A percentile compares a stretch with the other conserved stretches of the same genome.
phyloP scores from a whole-genome alignment of 2,329 filamentous ascomycete genomes.

The Cladophialophora exuberans region DNA sequence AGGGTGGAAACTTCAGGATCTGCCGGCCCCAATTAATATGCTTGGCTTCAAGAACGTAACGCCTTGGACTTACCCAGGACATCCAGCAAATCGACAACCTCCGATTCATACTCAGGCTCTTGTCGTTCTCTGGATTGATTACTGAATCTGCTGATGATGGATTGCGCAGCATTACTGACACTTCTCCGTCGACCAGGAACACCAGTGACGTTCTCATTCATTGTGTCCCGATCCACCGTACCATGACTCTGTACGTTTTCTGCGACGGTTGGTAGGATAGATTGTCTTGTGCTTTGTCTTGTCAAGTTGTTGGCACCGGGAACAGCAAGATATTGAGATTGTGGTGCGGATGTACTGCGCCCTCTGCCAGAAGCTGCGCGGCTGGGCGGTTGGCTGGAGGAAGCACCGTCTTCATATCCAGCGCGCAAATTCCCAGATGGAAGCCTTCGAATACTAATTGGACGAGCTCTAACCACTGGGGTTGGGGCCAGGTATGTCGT shows the following conservation, averaged over 20 bases:
- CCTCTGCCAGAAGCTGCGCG: constrained; percentile 19
- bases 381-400: constrained; percentile 14
- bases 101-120: constrained; percentile 59
- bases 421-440: constrained; percentile 19
- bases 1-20: constrained; percentile 83
- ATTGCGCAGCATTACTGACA: constrained; percentile 27
- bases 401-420: background rate
- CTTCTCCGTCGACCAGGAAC: constrained; percentile 17
- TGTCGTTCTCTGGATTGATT: constrained; percentile 23
- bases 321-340: constrained; percentile 12
- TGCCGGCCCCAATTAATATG: constrained; percentile 39
- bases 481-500: constrained; percentile 10
- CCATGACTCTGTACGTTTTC: constrained; percentile 22
- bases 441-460: constrained; percentile 31
- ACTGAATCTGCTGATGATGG: constrained; percentile 29
- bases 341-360: constrained; percentile 30
- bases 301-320: constrained; percentile 16
- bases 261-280: constrained; percentile 23
- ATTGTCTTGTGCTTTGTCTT: constrained; percentile 28
- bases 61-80: constrained; percentile 60
- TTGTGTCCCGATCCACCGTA: constrained; percentile 20
- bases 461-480: constrained; percentile 19
- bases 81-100: constrained; percentile 69
- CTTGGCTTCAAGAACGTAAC: background rate
- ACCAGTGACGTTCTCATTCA: constrained; percentile 23